phyloP scores from a whole-genome alignment of 129 eudicot species.

The Chrysanthemum seticuspe region DNA sequence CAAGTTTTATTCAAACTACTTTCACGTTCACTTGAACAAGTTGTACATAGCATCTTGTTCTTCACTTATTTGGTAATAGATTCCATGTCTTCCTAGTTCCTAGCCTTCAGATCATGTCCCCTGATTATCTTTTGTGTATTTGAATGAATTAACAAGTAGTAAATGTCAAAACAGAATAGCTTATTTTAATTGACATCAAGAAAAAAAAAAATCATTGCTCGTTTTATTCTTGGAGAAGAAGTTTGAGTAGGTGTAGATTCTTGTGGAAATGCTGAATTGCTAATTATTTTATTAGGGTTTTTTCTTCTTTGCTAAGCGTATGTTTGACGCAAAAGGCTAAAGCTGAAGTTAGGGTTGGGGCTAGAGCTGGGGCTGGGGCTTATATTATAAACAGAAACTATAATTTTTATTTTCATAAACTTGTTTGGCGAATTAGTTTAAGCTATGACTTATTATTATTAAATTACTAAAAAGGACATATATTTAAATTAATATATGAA shows the following conservation, averaged over 20 bases:
- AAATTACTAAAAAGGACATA: too few species aligned
- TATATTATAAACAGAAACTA: too few species aligned
- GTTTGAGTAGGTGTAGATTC: conserved; percentile 34
- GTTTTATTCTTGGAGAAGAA: conserved; percentile 26
- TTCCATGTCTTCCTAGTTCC: background rate
- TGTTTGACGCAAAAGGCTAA: too few species aligned
- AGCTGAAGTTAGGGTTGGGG: too few species aligned
- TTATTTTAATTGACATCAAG: too few species aligned
- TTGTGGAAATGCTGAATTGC: background rate
- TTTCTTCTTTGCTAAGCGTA: conserved; percentile 6
- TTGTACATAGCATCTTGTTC: background rate
- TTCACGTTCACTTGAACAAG: background rate
- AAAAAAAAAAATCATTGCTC: background rate
- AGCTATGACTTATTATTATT: too few species aligned
- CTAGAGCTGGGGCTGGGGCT: too few species aligned
- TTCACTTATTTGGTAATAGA: background rate
- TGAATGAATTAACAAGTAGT: background rate
- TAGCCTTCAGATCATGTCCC: background rate
- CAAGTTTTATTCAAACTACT: background rate
- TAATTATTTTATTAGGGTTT: background rate
- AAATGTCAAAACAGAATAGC: background rate
- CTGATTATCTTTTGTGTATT: background rate
- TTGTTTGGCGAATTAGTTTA: too few species aligned
- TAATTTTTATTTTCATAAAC: too few species aligned
- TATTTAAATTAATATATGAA: too few species aligned